Evolutionary conservation across 306 rosid species (phyloP).

Genomic region (Elaeagnus macrophylla): DNA sequence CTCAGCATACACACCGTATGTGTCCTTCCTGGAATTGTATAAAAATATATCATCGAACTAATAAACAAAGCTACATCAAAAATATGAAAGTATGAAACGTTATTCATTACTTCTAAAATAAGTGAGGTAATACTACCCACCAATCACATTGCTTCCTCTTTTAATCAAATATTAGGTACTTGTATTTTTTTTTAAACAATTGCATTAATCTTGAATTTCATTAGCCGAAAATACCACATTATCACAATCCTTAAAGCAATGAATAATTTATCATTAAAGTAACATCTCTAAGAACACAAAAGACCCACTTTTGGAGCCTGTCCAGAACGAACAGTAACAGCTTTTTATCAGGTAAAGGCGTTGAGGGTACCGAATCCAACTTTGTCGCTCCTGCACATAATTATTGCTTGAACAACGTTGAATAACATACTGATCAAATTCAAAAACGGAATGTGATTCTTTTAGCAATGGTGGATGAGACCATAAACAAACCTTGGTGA

Average conservation of each 20-base stretch:
- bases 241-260: too few species aligned
- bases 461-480: conserved; percentile 4
- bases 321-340: conserved; percentile 54
- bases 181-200: too few species aligned
- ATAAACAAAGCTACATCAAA: conserved; percentile 21
- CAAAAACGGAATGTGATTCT: conserved; percentile 1
- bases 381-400: conserved; percentile 28
- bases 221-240: too few species aligned
- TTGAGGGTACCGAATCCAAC: conserved; percentile 47
- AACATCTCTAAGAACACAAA: conserved; percentile 16
- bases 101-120: too few species aligned
- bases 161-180: too few species aligned
- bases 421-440: conserved; percentile 4
- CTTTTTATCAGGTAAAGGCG: conserved; percentile 54
- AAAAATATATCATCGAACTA: conserved; percentile 19
- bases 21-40: conserved; percentile 50
- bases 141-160: too few species aligned
- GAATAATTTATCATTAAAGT: too few species aligned
- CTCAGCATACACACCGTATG: conserved; percentile 56
- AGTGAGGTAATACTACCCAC: too few species aligned
- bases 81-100: conserved; percentile 17
- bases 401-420: conserved; percentile 9
- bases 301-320: conserved; percentile 59
- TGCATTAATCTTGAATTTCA: too few species aligned
- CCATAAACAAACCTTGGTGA: conserved; percentile 33